These are phyloP conservation scores for Brassica napus DNA, from an alignment of 345 rosid genomes.

Conservation along the genomic window DNA sequence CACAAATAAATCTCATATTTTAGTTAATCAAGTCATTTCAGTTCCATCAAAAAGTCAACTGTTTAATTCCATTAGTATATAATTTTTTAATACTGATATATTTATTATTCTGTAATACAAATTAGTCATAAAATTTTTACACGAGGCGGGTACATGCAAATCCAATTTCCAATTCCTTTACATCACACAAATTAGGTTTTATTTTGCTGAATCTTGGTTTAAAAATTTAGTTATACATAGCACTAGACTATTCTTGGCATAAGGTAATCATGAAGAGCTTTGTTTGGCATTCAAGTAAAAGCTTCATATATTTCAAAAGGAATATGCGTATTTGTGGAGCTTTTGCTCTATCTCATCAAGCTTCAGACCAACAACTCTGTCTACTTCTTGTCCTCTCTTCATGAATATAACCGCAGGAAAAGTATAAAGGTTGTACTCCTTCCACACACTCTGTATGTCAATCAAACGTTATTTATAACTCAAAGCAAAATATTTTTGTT, in stretches of 20 bases:
- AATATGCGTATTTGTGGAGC: slow-evolving; percentile 50
- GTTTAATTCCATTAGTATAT: too few species aligned
- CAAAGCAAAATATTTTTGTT: neutral
- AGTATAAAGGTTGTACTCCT: slow-evolving; percentile 41
- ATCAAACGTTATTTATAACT: slow-evolving; percentile 11
- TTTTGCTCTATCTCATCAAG: slow-evolving; percentile 56
- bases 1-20: too few species aligned
- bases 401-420: slow-evolving; percentile 63
- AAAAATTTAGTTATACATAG: neutral
- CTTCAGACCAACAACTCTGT: slow-evolving; percentile 60
- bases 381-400: slow-evolving; percentile 63
- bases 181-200: neutral
- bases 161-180: neutral
- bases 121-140: neutral
- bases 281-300: slow-evolving; percentile 5
- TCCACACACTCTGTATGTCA: slow-evolving; percentile 48
- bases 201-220: neutral
- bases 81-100: neutral
- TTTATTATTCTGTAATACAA: neutral
- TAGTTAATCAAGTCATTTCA: too few species aligned
- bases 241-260: slow-evolving; percentile 8
- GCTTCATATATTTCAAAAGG: slow-evolving; percentile 3
- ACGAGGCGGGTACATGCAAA: neutral
- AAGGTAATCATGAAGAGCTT: slow-evolving; percentile 1
- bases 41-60: too few species aligned